Base-by-base conservation (phyloP, 129 eudicot species). In the Flaveria trinervia region DNA sequence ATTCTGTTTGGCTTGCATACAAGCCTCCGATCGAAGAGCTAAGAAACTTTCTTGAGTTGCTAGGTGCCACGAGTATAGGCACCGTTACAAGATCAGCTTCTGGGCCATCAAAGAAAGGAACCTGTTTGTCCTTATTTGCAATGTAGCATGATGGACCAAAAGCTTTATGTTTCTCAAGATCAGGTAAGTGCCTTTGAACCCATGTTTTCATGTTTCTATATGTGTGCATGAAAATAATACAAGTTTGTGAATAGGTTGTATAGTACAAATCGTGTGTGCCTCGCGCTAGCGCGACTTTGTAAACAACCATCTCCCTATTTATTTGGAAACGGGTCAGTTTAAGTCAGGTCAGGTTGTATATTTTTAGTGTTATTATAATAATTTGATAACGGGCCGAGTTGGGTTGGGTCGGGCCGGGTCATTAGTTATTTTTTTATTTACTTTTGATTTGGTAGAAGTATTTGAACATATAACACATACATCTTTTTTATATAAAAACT, bases 91-190 rank as follows among this genome's bases (percentile, higher is more conserved):
- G 88, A 84, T 57, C 80, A 76, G 44, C 87, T 70, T 69, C 86
- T 86, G 13, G 90, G 90, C 55, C 84, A 61, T 75, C 88, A 84
- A 76, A 81, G 90, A 77, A 89, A 89, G 80, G 93, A 89, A 80
- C 90, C 90, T 28, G 84, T 89, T 49, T 89, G 93, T 75, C 89
- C 89, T 49, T 84, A 82, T 46, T 77, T 89, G 72, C 90, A 89
- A 56, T 89, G 84, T 74, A 89, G 90, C 89, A 69, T 84, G 71
- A 89, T 89, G 93, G 93, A 90, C 56, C 93, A 86, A 68, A 86
- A 86, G 83, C 90, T 89, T 64, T 89, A 82, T 70, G 75, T 89
- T 74, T 83, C 87, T 84, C 90, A 86, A 84, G 90, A 86, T 69
- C 93, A 86, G 83, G 93, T 89, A 68, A 26, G 43, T 14, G 41